phyloP scores from a whole-genome alignment of 345 rosid genomes.

The Chamaenerion angustifolium region DNA sequence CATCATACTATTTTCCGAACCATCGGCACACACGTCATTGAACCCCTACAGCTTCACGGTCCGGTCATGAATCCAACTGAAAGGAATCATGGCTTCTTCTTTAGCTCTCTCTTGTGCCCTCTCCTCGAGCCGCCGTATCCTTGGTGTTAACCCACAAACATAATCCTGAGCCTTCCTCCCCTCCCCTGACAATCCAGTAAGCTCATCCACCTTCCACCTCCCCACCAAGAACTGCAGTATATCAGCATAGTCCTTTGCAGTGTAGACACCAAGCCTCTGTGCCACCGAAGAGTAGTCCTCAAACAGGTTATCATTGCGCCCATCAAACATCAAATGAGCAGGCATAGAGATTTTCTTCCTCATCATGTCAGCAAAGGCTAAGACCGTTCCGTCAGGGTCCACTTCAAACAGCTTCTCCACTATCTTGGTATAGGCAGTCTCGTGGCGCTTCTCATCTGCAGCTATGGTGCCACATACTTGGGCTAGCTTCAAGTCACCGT shows the following conservation, averaged over 20 bases:
- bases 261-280: conserved; percentile 13
- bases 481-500: conserved; percentile 22
- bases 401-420: conserved; percentile 26
- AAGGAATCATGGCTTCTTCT: neutral
- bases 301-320: conserved; percentile 14
- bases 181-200: conserved; percentile 2
- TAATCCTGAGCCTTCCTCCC: neutral
- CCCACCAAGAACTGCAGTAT: conserved; percentile 4
- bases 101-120: neutral
- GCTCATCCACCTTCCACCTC: conserved; percentile 1
- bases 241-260: too few species aligned
- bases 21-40: too few species aligned
- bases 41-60: neutral
- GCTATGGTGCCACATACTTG: conserved; percentile 25
- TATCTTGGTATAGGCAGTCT: conserved; percentile 19
- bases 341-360: conserved; percentile 11
- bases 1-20: too few species aligned
- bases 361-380: conserved; percentile 28
- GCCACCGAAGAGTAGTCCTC: conserved; percentile 23
- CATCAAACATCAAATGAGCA: conserved; percentile 12
- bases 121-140: neutral
- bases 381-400: conserved; percentile 20
- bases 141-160: neutral
- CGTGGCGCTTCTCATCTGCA: conserved; percentile 27
- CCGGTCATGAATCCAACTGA: conserved; percentile 1